Percentiles rank a stretch among this genome's conserved stretches.
These are phyloP conservation scores for Cairneyella variabilis DNA, from an alignment of 495 filamentous ascomycete genomes.

Conservation along the genomic window DNA sequence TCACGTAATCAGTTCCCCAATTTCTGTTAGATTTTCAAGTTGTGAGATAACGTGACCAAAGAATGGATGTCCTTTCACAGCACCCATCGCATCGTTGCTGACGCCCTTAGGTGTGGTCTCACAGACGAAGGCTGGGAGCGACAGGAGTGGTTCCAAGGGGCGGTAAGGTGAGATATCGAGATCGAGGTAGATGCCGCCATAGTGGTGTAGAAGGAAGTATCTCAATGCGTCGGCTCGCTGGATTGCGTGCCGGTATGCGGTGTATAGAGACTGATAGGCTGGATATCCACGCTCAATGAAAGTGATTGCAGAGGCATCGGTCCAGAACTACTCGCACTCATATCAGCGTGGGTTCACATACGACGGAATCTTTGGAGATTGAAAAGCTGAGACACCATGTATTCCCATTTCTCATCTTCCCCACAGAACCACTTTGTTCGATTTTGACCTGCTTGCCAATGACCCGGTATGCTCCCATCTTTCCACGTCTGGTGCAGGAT, in stretches of 20 bases:
- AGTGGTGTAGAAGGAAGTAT: slow-evolving; percentile 76
- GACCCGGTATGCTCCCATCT: background rate
- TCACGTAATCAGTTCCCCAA: background rate
- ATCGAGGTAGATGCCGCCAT: slow-evolving; percentile 80
- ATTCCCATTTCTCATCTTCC: background rate
- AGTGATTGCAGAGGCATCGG: background rate
- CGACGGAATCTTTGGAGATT: too few relatives aligned
- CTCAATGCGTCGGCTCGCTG: slow-evolving; percentile 80
- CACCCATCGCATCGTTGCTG: background rate
- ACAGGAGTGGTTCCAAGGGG: background rate
- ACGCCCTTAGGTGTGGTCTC: background rate
- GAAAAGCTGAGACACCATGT: too few relatives aligned
- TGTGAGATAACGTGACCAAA: background rate
- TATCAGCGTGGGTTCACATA: too few relatives aligned
- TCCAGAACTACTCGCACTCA: too few relatives aligned
- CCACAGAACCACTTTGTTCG: background rate
- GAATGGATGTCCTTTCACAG: background rate
- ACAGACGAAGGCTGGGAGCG: background rate
- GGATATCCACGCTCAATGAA: slow-evolving; percentile 43
- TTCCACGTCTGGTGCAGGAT: background rate
- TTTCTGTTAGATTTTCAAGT: background rate
- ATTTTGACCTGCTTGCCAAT: background rate
- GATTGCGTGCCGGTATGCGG: slow-evolving; percentile 70
- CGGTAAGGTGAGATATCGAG: slow-evolving; percentile 52
- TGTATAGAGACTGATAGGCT: slow-evolving; percentile 77